Evolutionary conservation across 306 rosid genomes (phyloP).

Genomic region (Rosa lucieae): DNA sequence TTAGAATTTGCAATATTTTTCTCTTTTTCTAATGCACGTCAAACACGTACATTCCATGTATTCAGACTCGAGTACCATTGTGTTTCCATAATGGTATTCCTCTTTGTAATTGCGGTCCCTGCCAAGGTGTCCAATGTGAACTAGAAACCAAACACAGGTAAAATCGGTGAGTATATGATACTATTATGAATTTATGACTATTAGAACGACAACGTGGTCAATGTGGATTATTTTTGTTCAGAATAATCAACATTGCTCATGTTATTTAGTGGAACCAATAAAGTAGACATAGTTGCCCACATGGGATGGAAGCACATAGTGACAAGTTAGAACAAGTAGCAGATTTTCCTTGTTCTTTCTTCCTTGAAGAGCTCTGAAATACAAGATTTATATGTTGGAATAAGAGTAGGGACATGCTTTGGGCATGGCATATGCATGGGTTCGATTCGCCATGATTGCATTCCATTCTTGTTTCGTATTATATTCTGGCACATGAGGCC

Average conservation of each 20-base stretch:
- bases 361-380: background rate
- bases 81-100: constrained; percentile 11
- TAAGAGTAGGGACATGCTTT: constrained; percentile 20
- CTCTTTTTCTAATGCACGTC: background rate
- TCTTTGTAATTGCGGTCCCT: background rate
- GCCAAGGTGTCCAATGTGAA: constrained; percentile 24
- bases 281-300: constrained; percentile 19
- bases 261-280: background rate
- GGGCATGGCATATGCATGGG: constrained; percentile 40
- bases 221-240: constrained; percentile 25
- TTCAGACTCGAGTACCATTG: constrained; percentile 16
- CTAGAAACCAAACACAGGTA: constrained; percentile 28
- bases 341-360: constrained; percentile 5
- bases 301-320: constrained; percentile 18
- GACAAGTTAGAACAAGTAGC: background rate
- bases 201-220: constrained; percentile 17
- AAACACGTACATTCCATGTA: background rate
- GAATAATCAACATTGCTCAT: constrained; percentile 21
- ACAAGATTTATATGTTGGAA: constrained; percentile 26
- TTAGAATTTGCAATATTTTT: background rate
- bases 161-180: constrained; percentile 26
- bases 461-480: constrained; percentile 20
- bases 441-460: constrained; percentile 21
- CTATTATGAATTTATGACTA: constrained; percentile 14
- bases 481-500: constrained; percentile 33